These are phyloP conservation scores for Penicillium paradoxum DNA, from an alignment of 495 filamentous ascomycete genomes.

Conservation along the genomic window DNA sequence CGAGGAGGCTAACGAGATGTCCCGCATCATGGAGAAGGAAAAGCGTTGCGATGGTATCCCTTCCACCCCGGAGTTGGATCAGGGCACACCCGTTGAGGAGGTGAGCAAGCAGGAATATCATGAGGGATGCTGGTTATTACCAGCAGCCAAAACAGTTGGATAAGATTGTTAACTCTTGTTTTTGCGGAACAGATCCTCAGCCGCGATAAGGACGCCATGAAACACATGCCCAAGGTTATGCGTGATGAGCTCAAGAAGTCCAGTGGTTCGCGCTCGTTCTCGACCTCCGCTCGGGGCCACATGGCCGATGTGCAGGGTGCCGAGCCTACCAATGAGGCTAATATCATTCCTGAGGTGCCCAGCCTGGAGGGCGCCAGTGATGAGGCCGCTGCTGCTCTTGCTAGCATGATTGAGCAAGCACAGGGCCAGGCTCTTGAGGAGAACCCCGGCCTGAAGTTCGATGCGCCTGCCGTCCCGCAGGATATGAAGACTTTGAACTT, in stretches of 20 bases:
- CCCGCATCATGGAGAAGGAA: conserved; percentile 43
- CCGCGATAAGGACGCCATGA: conserved; percentile 55
- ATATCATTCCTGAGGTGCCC: not conserved
- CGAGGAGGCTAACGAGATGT: conserved; percentile 58
- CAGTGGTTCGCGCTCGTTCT: conserved; percentile 53
- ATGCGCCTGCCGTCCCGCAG: conserved; percentile 60
- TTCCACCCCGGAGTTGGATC: conserved; percentile 57
- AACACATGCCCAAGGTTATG: conserved; percentile 65
- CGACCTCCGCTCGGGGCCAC: conserved; percentile 45
- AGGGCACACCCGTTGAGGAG: conserved; percentile 62
- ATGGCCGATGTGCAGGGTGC: conserved; percentile 24
- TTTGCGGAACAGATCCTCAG: conserved; percentile 51
- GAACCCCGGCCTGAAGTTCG: conserved; percentile 64
- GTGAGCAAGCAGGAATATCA: conserved; percentile 32
- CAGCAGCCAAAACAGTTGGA: not conserved
- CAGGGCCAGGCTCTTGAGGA: conserved; percentile 28
- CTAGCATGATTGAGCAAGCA: conserved; percentile 36
- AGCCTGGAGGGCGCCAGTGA: conserved; percentile 8
- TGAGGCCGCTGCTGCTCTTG: conserved; percentile 31
- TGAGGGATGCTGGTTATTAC: not conserved
- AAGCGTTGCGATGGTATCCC: conserved; percentile 40
- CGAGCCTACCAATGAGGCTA: conserved; percentile 6
- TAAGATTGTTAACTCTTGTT: not conserved
- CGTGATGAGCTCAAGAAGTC: conserved; percentile 49
- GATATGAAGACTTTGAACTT: conserved; percentile 49